Percentiles rank a stretch among this genome's conserved stretches.
Conservation (phyloP, 768 basidiomycete species). For the Suillus alpinus region DNA sequence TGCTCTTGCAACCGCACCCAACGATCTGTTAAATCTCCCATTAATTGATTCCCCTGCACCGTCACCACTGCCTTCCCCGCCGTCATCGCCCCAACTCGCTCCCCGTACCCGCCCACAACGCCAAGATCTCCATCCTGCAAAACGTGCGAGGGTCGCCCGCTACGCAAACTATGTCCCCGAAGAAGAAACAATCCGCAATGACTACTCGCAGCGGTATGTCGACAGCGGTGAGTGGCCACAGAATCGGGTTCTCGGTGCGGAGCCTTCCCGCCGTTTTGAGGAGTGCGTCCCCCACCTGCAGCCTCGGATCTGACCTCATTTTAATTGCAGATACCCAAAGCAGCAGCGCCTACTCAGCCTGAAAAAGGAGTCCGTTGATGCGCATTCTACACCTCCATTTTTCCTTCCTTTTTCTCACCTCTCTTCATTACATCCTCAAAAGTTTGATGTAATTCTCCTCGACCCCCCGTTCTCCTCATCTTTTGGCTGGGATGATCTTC, state of each 20-base stretch:
- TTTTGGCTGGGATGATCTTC: conserved; percentile 82
- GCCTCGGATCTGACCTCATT: conserved; percentile 2
- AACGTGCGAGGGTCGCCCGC: conserved; percentile 65
- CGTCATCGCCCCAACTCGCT: conserved; percentile 41
- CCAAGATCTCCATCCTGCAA: conserved; percentile 60
- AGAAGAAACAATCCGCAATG: conserved; percentile 95
- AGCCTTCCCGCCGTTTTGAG: conserved; percentile 84
- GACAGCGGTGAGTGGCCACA: conserved; percentile 92
- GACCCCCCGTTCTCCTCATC: conserved; percentile 88
- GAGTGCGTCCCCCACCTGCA: conserved; percentile 59
- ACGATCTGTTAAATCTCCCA: conserved; percentile 54
- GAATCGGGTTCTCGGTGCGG: conserved; percentile 88
- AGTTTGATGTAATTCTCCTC: conserved; percentile 90
- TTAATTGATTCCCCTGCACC: conserved; percentile 56
- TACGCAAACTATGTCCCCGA: conserved; percentile 86
- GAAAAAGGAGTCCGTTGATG: conserved; percentile 76
- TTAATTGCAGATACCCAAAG: conserved; percentile 80
- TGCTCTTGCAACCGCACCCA: conserved; percentile 51
- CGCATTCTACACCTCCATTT: conserved; percentile 66
- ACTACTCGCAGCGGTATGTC: conserved; percentile 89
- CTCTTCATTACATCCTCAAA: conserved; percentile 53
- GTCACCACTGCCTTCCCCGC: conserved; percentile 48
- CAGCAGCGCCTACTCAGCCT: conserved; percentile 80
- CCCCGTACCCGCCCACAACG: conserved; percentile 39
- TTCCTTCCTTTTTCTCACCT: conserved; percentile 67